A percentile compares a stretch with the other conserved stretches of the same genome.
These are phyloP conservation scores for Triticum monococcum DNA, from an alignment of 176 grass and related monocot genomes.

Conservation along the genomic window DNA sequence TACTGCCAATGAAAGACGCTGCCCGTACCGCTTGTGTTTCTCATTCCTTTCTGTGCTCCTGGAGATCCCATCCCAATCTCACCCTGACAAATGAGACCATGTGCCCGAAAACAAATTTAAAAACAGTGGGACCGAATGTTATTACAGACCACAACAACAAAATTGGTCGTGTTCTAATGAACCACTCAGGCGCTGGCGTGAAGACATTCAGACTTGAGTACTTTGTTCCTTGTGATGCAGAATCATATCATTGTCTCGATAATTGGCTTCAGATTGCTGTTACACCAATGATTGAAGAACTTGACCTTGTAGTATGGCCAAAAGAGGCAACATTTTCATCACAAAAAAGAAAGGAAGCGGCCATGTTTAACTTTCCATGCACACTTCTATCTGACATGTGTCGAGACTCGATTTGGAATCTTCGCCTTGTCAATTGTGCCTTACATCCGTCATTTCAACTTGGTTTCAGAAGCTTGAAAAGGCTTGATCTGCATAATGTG, in stretches of 20 bases:
- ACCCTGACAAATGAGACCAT: neutral
- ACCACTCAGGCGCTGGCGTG: neutral
- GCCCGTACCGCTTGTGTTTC: neutral
- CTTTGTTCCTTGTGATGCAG: neutral
- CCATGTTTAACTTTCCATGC: neutral
- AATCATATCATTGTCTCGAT: neutral
- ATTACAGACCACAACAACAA: neutral
- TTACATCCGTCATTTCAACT: neutral
- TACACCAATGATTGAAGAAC: neutral
- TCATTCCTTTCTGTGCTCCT: neutral
- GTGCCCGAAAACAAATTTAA: neutral
- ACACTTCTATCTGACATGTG: neutral
- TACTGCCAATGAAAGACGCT: neutral
- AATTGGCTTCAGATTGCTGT: neutral
- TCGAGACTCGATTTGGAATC: neutral
- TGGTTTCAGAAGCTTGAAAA: neutral
- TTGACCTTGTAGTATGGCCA: neutral
- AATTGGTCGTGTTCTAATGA: neutral
- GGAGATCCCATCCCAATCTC: neutral
- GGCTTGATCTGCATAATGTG: neutral
- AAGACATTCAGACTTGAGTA: neutral
- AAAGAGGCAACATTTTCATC: no score
- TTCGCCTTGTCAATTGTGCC: neutral
- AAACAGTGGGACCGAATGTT: neutral
- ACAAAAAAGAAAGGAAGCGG: no score